Evolutionary conservation across 2,329 filamentous ascomycete genomes (phyloP), one percentile per base, ranked within the genome.

Genomic region (Elsinoe arachidis): DNA sequence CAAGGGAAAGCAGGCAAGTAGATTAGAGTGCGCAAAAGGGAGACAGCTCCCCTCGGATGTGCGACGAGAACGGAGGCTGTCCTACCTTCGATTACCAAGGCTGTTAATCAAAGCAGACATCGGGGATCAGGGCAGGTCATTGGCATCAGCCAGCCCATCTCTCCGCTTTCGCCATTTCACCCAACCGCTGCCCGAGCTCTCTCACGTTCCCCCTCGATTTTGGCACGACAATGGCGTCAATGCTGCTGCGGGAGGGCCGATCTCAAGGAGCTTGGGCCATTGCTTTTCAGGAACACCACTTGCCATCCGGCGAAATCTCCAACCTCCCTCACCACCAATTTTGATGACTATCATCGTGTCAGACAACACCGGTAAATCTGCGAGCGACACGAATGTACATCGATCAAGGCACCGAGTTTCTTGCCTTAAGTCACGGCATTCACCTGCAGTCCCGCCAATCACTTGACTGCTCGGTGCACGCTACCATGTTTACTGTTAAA

Each of bases 131-230:
- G n/a, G 49, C 49, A 21, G 30, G 14, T 41, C 39, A 17, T 35
- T 56, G 17, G 23, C 37, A 19, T n/a, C n/a, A n/a, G n/a, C n/a
- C n/a, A n/a, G n/a, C n/a, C n/a, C n/a, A n/a, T n/a, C n/a, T n/a
- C n/a, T n/a, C n/a, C n/a, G n/a, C n/a, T n/a, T n/a, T n/a, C n/a
- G n/a, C n/a, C n/a, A n/a, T 43, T 21, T 43, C 11, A 56, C 17
- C 49, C 49, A 53, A 53, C 49, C 49, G 49, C n/a, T 35, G 44
- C 44, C 33, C 44, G 44, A 33, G 44, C 44, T 49, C 12, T 21
- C 23, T 49, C 44, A 49, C 44, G 44, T 53, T 53, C 33, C 49
- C 49, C 49, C 26, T 30, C 26, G 26, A 30, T 30, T 30, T 30
- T 30, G 26, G 26, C 26, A 30, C 26, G 26, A 30, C 26, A 30